Evolutionary conservation across 2,329 filamentous ascomycete genomes (phyloP), one percentile per base, ranked within the genome.

Genomic region (Niveomyces coronatus): DNA sequence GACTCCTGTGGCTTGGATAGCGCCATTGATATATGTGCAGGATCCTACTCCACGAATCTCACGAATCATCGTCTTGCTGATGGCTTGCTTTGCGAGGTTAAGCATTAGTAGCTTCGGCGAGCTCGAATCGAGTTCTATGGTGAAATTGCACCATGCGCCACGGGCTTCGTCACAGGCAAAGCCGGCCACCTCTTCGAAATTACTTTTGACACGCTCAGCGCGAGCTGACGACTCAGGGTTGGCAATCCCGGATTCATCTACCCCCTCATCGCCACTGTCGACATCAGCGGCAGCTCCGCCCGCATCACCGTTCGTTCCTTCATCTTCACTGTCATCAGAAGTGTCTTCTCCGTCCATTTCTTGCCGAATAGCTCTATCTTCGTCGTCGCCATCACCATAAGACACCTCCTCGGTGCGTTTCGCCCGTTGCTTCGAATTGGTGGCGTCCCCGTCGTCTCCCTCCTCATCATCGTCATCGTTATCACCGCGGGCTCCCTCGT

Each of bases 51-150:
- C 82, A 0, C 76, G 68, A 43, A 96, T 87, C 52, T 88, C 82
- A 57, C 94, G 89, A 46, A 98, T 82, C 38, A 94, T 77, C 1
- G 88, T 80, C 52, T 77, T 77, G 46, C 76, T 76, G 38, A 85
- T 77, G 10, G 85, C 85, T 13, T 79, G 73, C 59, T 96, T 87
- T 39, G 96, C 84, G 41, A 96, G 70, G 51, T 84, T 85, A 42
- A 96, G 78, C 74, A 98, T 91, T 43, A 98, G 75, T 33, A 98
- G 72, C 65, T 98, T 98, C 46, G 89, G 84, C 11, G 82, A 82
- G 30, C 74, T 67, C 29, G 81, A 75, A 45, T 85, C 77, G 56
- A 93, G 95, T 60, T 82, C 85, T 43, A 96, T 74, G 13, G 82
- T 83, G 52, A 96, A 76, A 47, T 81, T 74, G 60, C 85, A 94